Conservation (phyloP, 2,329 filamentous ascomycete species). For the Trichoderma simmonsii region DNA sequence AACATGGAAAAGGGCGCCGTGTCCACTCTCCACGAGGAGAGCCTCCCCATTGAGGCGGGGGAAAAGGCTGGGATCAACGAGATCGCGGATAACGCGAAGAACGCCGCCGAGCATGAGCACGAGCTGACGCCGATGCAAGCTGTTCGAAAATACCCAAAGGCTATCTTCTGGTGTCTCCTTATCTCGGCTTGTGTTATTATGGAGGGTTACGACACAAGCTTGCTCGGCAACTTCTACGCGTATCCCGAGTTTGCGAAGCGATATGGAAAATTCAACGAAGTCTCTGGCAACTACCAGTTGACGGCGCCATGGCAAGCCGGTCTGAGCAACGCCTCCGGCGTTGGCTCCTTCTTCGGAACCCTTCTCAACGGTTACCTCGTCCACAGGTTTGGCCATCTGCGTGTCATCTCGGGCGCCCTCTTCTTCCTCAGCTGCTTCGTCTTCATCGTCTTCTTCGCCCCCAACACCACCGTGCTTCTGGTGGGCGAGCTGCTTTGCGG, state of each 20-base stretch:
- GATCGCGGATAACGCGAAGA: conserved; percentile 2
- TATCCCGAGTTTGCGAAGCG: conserved; percentile 27
- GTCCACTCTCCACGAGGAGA: conserved; percentile 15
- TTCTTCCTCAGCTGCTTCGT: conserved; percentile 40
- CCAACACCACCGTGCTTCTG: conserved; percentile 36
- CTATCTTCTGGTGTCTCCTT: conserved; percentile 37
- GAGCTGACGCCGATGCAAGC: conserved; percentile 24
- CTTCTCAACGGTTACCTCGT: conserved; percentile 43
- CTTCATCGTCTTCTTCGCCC: conserved; percentile 46
- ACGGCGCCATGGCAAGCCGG: conserved; percentile 50
- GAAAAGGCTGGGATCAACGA: conserved; percentile 9
- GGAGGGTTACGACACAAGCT: conserved; percentile 40
- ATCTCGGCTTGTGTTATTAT: conserved; percentile 40
- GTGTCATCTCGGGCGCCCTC: conserved; percentile 18
- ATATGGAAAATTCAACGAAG: conserved; percentile 18
- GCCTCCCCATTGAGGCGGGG: not conserved
- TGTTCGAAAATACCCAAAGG: conserved; percentile 32
- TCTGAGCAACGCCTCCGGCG: conserved; percentile 41
- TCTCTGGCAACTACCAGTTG: conserved; percentile 34
- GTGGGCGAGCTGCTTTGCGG: conserved; percentile 45
- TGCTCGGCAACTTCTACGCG: conserved; percentile 38
- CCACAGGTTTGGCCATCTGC: conserved; percentile 42
- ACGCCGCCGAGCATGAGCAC: conserved; percentile 7
- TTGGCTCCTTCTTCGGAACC: conserved; percentile 49
- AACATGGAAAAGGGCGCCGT: conserved; percentile 8